Conservation (phyloP, 225 moss, liverwort and hornwort genomes). For the Straminergon stramineum region DNA sequence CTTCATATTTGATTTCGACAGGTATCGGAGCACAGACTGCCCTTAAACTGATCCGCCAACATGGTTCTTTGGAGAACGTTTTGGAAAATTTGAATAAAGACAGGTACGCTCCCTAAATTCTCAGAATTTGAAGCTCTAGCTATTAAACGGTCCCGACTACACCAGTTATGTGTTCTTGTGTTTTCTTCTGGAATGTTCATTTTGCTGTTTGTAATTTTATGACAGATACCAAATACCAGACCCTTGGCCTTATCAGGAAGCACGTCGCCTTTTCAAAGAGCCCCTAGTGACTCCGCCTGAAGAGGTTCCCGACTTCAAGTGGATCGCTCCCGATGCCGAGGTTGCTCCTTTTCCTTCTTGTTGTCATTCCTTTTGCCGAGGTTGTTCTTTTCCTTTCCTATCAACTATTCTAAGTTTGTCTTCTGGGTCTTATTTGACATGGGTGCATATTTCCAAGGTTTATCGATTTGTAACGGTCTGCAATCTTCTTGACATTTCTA, state of each 20-base stretch:
- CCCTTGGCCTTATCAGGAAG: conserved; percentile 86
- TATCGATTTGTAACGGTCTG: neutral
- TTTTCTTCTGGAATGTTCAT: neutral
- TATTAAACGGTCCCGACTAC: neutral
- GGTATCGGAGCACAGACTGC: conserved; percentile 91
- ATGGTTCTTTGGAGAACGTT: conserved; percentile 70
- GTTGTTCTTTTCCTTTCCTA: neutral
- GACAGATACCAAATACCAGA: conserved; percentile 87
- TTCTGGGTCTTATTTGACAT: neutral
- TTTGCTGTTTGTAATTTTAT: neutral
- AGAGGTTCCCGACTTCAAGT: conserved; percentile 71
- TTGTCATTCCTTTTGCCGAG: conserved; percentile 28
- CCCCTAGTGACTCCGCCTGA: conserved; percentile 61
- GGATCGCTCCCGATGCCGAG: conserved; percentile 81
- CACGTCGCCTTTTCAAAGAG: conserved; percentile 84
- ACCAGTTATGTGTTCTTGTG: neutral
- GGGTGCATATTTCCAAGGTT: neutral
- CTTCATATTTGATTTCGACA: conserved; percentile 2
- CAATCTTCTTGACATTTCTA: neutral
- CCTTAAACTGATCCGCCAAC: conserved; percentile 79
- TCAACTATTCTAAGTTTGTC: neutral
- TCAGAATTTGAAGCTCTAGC: neutral
- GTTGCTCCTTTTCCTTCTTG: conserved; percentile 9
- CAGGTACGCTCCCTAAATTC: conserved; percentile 21
- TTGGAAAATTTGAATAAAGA: conserved; percentile 83